These are phyloP conservation scores for Ceratobasidium sp. DNA, from an alignment of 1,284 basidiomycete species.

Conservation along the genomic window DNA sequence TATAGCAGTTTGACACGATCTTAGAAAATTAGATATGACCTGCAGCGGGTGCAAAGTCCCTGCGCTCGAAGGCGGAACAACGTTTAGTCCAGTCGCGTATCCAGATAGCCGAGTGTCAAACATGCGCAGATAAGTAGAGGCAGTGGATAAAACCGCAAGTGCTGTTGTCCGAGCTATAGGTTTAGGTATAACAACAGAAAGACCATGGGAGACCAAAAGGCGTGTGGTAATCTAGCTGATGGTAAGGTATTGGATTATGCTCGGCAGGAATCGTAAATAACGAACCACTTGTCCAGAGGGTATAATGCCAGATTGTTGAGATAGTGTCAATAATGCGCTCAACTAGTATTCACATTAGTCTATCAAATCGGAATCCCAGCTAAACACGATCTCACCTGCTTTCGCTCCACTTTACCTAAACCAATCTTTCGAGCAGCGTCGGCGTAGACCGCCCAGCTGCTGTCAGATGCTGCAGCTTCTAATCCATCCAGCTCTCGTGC, in stretches of 20 bases:
- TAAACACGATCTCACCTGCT: conserved; percentile 22
- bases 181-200: conserved; percentile 53
- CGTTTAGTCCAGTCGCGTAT: conserved; percentile 54
- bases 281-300: conserved; percentile 38
- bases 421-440: conserved; percentile 35
- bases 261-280: conserved; percentile 24
- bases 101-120: conserved; percentile 54
- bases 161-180: conserved; percentile 51
- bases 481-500: conserved; percentile 21
- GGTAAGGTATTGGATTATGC: conserved; percentile 38
- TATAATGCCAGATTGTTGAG: conserved; percentile 54
- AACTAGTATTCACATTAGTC: conserved; percentile 50
- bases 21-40: conserved; percentile 59
- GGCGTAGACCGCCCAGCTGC: conserved; percentile 31
- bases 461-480: conserved; percentile 37
- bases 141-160: conserved; percentile 52
- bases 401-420: conserved; percentile 41
- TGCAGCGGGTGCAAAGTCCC: conserved; percentile 56
- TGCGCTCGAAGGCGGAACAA: conserved; percentile 49
- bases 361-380: conserved; percentile 2
- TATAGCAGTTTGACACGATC: conserved; percentile 67
- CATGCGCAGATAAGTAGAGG: conserved; percentile 53
- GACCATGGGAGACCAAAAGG: conserved; percentile 59
- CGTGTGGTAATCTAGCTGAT: conserved; percentile 60
- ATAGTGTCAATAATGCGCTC: conserved; percentile 56